Conservation (phyloP, 2,329 filamentous ascomycete species). For the Trichothecium sympodiale region DNA sequence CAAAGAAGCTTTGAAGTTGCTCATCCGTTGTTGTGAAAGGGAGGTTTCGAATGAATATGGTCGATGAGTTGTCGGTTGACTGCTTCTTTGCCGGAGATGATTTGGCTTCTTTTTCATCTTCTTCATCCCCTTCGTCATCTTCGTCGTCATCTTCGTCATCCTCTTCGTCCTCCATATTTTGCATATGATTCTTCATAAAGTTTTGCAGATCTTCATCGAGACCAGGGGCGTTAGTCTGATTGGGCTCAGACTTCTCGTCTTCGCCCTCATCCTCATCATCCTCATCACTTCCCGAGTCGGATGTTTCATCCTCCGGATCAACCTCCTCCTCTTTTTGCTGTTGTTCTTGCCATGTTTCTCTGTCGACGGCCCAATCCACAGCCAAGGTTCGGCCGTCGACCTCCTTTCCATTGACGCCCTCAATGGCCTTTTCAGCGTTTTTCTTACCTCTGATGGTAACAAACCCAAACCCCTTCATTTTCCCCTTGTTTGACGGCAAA, state of each 20-base stretch:
- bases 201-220: conserved; percentile 36
- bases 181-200: conserved; percentile 47
- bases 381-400: conserved; percentile 81
- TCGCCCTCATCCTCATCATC: conserved; percentile 15
- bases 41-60: conserved; percentile 86
- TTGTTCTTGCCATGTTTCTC: conserved; percentile 68
- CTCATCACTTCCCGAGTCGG: conserved; percentile 14
- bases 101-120: conserved; percentile 25
- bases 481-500: conserved; percentile 66
- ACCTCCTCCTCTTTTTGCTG: conserved; percentile 36
- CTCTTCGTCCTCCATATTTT: conserved; percentile 47
- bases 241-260: conserved; percentile 14
- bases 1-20: conserved; percentile 73
- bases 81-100: conserved; percentile 6
- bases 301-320: conserved; percentile 17
- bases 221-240: conserved; percentile 27
- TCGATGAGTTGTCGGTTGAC: conserved; percentile 56
- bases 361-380: conserved; percentile 95
- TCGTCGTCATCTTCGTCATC: conserved; percentile 35
- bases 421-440: conserved; percentile 83
- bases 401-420: conserved; percentile 76
- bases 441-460: conserved; percentile 77
- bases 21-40: conserved; percentile 83
- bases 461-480: conserved; percentile 84
- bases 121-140: conserved; percentile 31